A percentile compares a stretch with the other conserved stretches of the same genome.
These are phyloP conservation scores for Populus hybrid DNA, from an alignment of 441 rosid genomes.

Conservation along the genomic window DNA sequence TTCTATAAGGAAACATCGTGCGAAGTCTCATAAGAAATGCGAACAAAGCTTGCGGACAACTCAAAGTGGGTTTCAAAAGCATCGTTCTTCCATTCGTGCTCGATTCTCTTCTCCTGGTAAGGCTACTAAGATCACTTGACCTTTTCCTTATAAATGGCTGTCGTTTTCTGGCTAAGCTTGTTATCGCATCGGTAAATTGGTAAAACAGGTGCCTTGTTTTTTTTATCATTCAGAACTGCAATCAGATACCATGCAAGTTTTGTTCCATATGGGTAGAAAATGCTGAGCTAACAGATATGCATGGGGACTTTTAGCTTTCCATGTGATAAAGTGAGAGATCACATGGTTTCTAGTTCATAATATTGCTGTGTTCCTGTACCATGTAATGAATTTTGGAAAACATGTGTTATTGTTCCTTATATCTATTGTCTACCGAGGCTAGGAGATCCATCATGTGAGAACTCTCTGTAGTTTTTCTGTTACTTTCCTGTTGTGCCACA, in stretches of 20 bases:
- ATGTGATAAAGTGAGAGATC: not conserved
- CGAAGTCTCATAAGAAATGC: constrained; percentile 64
- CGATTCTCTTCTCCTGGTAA: constrained; percentile 71
- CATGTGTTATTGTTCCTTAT: not conserved
- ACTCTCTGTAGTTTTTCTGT: not conserved
- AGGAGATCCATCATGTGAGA: not conserved
- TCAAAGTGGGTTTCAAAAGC: constrained; percentile 50
- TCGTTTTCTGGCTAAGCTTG: not conserved
- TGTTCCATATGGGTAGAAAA: not conserved
- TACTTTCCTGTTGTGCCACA: not conserved
- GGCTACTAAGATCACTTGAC: not conserved
- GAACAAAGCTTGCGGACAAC: constrained; percentile 52
- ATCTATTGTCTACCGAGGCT: not conserved
- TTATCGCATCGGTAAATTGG: not conserved
- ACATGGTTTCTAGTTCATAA: not conserved
- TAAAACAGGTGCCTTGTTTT: not conserved
- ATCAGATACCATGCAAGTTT: not conserved
- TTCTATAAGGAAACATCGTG: constrained; percentile 49
- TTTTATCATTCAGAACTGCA: not conserved
- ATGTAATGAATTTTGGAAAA: not conserved
- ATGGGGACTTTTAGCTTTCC: not conserved
- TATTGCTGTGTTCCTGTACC: not conserved
- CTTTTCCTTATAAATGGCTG: not conserved
- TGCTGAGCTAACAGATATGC: not conserved
- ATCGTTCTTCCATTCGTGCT: constrained; percentile 61